phyloP scores from a whole-genome alignment of 768 basidiomycete species.

The Leccinum arenicola region DNA sequence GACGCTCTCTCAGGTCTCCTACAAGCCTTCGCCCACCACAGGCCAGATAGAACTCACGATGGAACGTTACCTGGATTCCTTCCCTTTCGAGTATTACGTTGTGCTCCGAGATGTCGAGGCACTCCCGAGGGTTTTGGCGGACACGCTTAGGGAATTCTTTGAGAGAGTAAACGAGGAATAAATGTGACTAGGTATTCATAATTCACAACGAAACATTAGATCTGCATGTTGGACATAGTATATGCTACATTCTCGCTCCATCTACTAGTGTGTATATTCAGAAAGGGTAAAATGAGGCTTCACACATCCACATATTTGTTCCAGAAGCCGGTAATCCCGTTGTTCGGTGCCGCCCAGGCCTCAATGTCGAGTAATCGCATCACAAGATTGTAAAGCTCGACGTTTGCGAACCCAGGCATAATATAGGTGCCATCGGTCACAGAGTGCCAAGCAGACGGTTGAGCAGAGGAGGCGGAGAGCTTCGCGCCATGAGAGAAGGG shows the following conservation, averaged over 20 bases:
- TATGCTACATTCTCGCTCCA: background rate
- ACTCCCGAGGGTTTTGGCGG: conserved; percentile 84
- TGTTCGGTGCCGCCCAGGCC: conserved; percentile 54
- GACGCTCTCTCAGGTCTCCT: conserved; percentile 88
- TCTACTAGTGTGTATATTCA: background rate
- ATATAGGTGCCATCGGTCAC: conserved; percentile 55
- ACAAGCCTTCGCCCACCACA: conserved; percentile 46
- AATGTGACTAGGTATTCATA: background rate
- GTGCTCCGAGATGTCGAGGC: conserved; percentile 90
- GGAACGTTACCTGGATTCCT: conserved; percentile 88
- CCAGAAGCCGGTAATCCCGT: conserved; percentile 85
- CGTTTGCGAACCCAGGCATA: conserved; percentile 81
- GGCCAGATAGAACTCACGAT: conserved; percentile 86
- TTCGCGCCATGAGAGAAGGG: conserved; percentile 78
- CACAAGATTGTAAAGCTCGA: conserved; percentile 83
- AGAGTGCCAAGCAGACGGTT: conserved; percentile 53
- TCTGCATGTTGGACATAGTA: background rate
- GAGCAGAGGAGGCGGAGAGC: conserved; percentile 29
- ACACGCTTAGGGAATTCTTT: conserved; percentile 90
- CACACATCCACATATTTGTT: conserved; percentile 55
- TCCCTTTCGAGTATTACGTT: conserved; percentile 98
- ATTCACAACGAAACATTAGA: conserved; percentile 1
- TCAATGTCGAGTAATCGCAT: conserved; percentile 70
- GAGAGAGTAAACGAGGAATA: conserved; percentile 73
- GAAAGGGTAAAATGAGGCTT: background rate